A percentile compares a stretch with the other conserved stretches of the same genome.
Evolutionary conservation across 352 stramenopile species (phyloP).

Genomic region (Pythium oligandrum): DNA sequence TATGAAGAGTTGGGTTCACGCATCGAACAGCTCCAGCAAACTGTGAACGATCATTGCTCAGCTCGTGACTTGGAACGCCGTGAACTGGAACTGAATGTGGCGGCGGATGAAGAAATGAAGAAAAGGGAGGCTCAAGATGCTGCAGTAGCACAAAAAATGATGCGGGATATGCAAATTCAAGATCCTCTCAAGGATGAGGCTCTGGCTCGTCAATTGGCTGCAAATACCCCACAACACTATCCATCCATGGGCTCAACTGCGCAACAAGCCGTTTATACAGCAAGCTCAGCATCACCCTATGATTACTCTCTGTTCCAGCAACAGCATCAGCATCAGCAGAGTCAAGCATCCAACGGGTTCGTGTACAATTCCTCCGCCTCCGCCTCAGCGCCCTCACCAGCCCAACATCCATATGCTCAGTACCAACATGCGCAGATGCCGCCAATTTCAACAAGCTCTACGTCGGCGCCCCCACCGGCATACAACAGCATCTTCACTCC

Average conservation of each 20-base stretch:
- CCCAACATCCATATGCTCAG: constrained; percentile 26
- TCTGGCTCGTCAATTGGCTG: constrained; percentile 50
- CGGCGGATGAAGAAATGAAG: constrained; percentile 45
- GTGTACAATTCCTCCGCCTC: neutral
- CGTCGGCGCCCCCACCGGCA: constrained; percentile 4
- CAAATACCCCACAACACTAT: constrained; percentile 30
- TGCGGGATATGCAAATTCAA: constrained; percentile 54
- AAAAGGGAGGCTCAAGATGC: constrained; percentile 47
- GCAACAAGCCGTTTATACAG: constrained; percentile 3
- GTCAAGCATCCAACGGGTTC: too few relatives aligned
- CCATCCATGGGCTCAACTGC: neutral
- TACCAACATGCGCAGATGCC: constrained; percentile 33
- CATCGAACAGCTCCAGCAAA: constrained; percentile 65
- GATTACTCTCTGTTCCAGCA: constrained; percentile 29
- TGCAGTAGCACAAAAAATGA: constrained; percentile 61
- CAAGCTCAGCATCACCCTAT: constrained; percentile 16
- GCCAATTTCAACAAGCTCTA: constrained; percentile 3
- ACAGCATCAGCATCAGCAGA: constrained; percentile 11
- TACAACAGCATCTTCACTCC: constrained; percentile 25
- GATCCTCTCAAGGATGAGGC: constrained; percentile 32
- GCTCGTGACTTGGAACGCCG: constrained; percentile 65
- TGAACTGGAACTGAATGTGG: constrained; percentile 65
- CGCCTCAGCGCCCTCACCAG: constrained; percentile 4
- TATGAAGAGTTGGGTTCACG: constrained; percentile 53
- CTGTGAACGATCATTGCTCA: constrained; percentile 63